Base-by-base conservation (phyloP, 2,329 filamentous ascomycete species). In the Leptosphaerulina australis region DNA sequence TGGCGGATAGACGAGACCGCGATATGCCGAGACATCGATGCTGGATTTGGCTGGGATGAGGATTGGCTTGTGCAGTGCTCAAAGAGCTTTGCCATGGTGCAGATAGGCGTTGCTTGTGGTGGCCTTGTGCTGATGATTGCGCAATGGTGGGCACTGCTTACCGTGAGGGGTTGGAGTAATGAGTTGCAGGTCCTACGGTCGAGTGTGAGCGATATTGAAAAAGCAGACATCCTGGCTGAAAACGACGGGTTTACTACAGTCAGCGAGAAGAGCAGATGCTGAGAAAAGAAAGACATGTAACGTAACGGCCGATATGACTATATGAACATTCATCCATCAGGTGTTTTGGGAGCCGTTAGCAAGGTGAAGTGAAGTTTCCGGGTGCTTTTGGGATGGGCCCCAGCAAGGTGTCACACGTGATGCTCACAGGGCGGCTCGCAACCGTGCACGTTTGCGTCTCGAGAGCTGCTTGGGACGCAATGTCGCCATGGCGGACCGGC, bases 71-170 rank as follows among this genome's bases (percentile, higher is more conserved):
- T 60, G 5, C 57, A 64, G 44, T 74, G 71, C 53, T 59, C 58
- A 14, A 55, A 49, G 11, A 59, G 61, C 21, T 62, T 73, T 21
- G 46, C 47, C 17, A 52, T 60, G 1, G 28, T 70, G 29, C 62
- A 67, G 40, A 45, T 59, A 5, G 57, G 56, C 8, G 56, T 62
- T 3, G 64, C 57, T 4, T 62, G 58, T 28, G 40, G 61, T 22
- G 63, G 60, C 0, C 55, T 69, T 33, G 38, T 63, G 4, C 48
- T 69, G 46, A 63, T 70, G 50, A 49, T 56, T 2, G 68, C 63
- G 39, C 71, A 74, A 48, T 74, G 70, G 70, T 68, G 67, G 64
- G 63, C 66, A 12, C 39, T 71, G 30, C 15, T 60, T 35, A 58
- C 58, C 5, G 66, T 72, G 3, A 55, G 62, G 36, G 47, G 35